Evolutionary conservation across 2,329 filamentous ascomycete genomes (phyloP).

Genomic region (Erysiphe pulchra): DNA sequence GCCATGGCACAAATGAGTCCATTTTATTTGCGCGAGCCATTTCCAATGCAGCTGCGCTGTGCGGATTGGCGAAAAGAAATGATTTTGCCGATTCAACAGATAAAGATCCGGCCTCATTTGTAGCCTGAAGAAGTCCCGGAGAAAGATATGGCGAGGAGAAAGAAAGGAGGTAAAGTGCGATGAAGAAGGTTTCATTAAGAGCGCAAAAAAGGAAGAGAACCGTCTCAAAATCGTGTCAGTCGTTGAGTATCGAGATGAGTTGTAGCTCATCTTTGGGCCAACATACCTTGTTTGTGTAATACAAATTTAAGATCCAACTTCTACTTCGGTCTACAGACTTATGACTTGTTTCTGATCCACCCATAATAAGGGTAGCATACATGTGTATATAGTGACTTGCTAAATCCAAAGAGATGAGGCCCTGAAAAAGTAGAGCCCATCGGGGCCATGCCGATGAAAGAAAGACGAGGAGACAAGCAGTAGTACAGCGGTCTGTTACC

Average conservation of each 20-base stretch:
- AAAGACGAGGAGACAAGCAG: constrained; percentile 83
- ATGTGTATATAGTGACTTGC: constrained; percentile 98
- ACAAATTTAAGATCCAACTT: constrained; percentile 76
- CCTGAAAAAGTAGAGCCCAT: constrained; percentile 86
- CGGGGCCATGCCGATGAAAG: constrained; percentile 81
- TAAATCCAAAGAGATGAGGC: constrained; percentile 73
- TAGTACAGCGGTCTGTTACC: constrained; percentile 96
- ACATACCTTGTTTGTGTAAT: constrained; percentile 88
- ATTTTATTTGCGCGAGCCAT: constrained; percentile 86
- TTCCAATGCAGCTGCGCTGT: constrained; percentile 79
- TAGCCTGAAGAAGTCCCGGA: constrained; percentile 46
- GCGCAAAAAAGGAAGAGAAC: constrained; percentile 80
- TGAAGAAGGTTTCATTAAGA: constrained; percentile 92
- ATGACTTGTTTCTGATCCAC: constrained; percentile 53
- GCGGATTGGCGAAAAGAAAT: constrained; percentile 65
- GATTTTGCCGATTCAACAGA: constrained; percentile 36
- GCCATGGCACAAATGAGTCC: constrained; percentile 51
- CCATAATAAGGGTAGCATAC: constrained; percentile 83
- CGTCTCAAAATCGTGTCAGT: constrained; percentile 24
- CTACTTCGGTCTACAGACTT: constrained; percentile 78
- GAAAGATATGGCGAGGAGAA: constrained; percentile 81
- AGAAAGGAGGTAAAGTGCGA: constrained; percentile 87
- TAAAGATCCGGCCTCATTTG: constrained; percentile 39
- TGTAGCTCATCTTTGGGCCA: background rate
- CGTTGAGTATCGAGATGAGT: constrained; percentile 1